Evolutionary conservation across 257 asterid species (phyloP).

Genomic region (Nicotiana otophora): DNA sequence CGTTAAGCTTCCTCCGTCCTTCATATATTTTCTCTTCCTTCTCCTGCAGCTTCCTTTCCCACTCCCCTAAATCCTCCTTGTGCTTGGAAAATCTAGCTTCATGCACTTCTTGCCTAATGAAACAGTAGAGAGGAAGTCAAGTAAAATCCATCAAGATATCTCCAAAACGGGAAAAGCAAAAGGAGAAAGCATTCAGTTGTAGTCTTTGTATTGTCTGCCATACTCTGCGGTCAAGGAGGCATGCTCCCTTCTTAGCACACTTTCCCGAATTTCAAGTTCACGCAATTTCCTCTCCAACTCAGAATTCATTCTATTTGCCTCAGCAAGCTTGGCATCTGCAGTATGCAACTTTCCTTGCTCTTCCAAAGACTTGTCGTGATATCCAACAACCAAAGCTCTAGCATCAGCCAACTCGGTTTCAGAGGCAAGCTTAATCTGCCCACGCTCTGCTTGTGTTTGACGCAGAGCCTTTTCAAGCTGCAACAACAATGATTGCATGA

Average conservation of each 20-base stretch:
- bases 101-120: constrained; percentile 66
- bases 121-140: background rate
- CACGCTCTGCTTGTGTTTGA: constrained; percentile 43
- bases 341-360: constrained; percentile 60
- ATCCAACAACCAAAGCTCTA: constrained; percentile 48
- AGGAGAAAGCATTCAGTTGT: background rate
- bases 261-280: constrained; percentile 76
- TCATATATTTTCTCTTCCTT: constrained; percentile 74
- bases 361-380: constrained; percentile 56
- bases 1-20: constrained; percentile 53
- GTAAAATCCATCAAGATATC: background rate
- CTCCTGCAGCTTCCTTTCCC: constrained; percentile 87
- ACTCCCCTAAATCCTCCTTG: constrained; percentile 55
- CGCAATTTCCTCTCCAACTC: constrained; percentile 76
- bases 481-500: constrained; percentile 11
- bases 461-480: constrained; percentile 76
- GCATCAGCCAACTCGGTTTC: constrained; percentile 68
- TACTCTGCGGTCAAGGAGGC: constrained; percentile 73
- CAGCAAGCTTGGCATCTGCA: constrained; percentile 84
- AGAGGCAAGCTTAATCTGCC: constrained; percentile 46
- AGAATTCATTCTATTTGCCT: constrained; percentile 61
- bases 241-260: constrained; percentile 64
- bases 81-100: constrained; percentile 51
- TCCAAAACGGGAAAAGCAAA: background rate
- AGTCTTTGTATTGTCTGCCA: constrained; percentile 16